These are phyloP conservation scores for Neurospora crassa DNA, from an alignment of 2,329 filamentous ascomycete genomes.

Conservation along the genomic window DNA sequence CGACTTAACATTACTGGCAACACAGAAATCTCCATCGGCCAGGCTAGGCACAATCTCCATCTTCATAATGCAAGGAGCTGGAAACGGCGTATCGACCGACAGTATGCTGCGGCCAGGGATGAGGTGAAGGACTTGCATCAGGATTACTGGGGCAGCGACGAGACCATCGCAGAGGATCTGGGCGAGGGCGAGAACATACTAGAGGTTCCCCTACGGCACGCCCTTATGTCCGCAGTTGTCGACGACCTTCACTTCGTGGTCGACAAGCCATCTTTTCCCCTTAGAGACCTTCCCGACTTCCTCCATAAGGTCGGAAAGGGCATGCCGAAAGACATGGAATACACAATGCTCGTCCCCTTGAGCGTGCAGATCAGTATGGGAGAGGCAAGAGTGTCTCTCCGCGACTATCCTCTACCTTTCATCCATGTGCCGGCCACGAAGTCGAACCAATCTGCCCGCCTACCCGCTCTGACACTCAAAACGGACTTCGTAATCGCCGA, in stretches of 20 bases:
- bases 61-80: slow-evolving; percentile 81
- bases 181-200: slow-evolving; percentile 80
- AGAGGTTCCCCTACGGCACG: slow-evolving; percentile 74
- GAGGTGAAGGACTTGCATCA: slow-evolving; percentile 71
- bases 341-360: slow-evolving; percentile 83
- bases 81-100: slow-evolving; percentile 80
- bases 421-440: slow-evolving; percentile 82
- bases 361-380: slow-evolving; percentile 83
- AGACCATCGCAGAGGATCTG: slow-evolving; percentile 63
- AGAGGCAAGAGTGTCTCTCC: slow-evolving; percentile 74
- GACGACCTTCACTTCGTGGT: slow-evolving; percentile 77
- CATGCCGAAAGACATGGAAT: slow-evolving; percentile 85
- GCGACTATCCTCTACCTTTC: slow-evolving; percentile 89
- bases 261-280: slow-evolving; percentile 87
- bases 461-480: slow-evolving; percentile 74
- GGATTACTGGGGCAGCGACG: slow-evolving; percentile 73
- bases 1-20: slow-evolving; percentile 58
- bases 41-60: slow-evolving; percentile 67
- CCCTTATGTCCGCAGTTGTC: slow-evolving; percentile 69
- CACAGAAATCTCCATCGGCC: slow-evolving; percentile 62
- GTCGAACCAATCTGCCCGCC: slow-evolving; percentile 64
- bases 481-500: slow-evolving; percentile 95
- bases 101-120: slow-evolving; percentile 57
- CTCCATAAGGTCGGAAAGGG: slow-evolving; percentile 89
- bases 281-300: slow-evolving; percentile 73